Conservation (phyloP, 371 early-diverging fungal genomes). For the Mortierella sp. region DNA sequence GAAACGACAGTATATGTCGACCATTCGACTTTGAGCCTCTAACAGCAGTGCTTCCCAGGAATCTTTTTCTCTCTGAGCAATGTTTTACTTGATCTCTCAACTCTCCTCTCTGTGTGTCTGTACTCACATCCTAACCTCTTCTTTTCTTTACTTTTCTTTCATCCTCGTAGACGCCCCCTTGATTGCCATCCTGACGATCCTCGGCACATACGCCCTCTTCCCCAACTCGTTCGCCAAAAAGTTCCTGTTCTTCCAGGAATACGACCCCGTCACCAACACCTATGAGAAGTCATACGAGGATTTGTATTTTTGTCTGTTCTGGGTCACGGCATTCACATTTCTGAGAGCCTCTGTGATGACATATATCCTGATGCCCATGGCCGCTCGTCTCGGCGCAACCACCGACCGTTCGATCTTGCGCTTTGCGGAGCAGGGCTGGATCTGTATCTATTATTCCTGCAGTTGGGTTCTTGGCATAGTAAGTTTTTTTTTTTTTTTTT, state of each 20-base stretch:
- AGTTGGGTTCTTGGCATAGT: conserved; percentile 74
- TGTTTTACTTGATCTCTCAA: not conserved
- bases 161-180: conserved; percentile 35
- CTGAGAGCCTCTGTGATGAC: conserved; percentile 71
- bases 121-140: not conserved
- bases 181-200: conserved; percentile 36
- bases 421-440: conserved; percentile 72
- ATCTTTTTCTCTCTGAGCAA: not conserved
- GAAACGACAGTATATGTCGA: not conserved
- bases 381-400: conserved; percentile 61
- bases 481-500: conserved; percentile 28
- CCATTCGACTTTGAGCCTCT: not conserved
- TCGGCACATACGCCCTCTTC: conserved; percentile 32
- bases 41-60: not conserved
- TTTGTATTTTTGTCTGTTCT: conserved; percentile 71
- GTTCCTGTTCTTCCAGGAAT: conserved; percentile 48
- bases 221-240: conserved; percentile 45
- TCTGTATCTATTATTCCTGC: conserved; percentile 63
- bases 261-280: conserved; percentile 27
- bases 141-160: not conserved
- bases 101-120: not conserved
- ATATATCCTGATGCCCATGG: conserved; percentile 69
- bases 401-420: conserved; percentile 67
- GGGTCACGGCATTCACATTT: conserved; percentile 74
- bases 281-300: conserved; percentile 63